Evolutionary conservation across 768 basidiomycete genomes (phyloP).

Genomic region (Royoungia palumana): DNA sequence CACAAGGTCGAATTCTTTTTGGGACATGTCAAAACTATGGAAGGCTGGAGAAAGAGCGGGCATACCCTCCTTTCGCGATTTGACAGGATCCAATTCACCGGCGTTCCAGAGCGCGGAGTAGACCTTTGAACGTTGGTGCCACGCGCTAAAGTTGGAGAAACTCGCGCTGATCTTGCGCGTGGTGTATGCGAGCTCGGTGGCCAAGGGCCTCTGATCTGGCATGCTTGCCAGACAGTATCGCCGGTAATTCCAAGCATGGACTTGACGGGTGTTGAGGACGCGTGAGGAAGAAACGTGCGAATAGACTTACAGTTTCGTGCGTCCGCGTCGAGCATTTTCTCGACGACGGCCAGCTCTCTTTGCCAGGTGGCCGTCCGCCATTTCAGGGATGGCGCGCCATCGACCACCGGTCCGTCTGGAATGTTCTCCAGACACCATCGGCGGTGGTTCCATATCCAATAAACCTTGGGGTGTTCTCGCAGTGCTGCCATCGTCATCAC

Average conservation of each 20-base stretch:
- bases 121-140: constrained; percentile 94
- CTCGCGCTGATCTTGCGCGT: constrained; percentile 87
- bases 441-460: constrained; percentile 99
- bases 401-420: constrained; percentile 62
- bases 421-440: constrained; percentile 91
- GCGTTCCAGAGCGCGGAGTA: constrained; percentile 61
- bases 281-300: neutral
- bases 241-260: constrained; percentile 94
- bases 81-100: constrained; percentile 47
- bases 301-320: constrained; percentile 79
- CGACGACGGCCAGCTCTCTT: constrained; percentile 80
- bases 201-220: constrained; percentile 52
- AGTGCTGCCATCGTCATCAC: constrained; percentile 77
- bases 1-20: constrained; percentile 85
- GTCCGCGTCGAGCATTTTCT: constrained; percentile 90
- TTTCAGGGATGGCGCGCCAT: constrained; percentile 42
- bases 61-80: constrained; percentile 70
- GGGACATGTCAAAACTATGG: neutral
- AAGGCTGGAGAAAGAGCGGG: neutral
- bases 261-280: constrained; percentile 40
- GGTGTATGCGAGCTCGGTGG: constrained; percentile 81
- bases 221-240: constrained; percentile 77
- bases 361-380: constrained; percentile 86
- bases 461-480: constrained; percentile 88
- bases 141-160: constrained; percentile 97